Conservation (phyloP, 305 asterid species). For the Fraxinus angustifolia region DNA sequence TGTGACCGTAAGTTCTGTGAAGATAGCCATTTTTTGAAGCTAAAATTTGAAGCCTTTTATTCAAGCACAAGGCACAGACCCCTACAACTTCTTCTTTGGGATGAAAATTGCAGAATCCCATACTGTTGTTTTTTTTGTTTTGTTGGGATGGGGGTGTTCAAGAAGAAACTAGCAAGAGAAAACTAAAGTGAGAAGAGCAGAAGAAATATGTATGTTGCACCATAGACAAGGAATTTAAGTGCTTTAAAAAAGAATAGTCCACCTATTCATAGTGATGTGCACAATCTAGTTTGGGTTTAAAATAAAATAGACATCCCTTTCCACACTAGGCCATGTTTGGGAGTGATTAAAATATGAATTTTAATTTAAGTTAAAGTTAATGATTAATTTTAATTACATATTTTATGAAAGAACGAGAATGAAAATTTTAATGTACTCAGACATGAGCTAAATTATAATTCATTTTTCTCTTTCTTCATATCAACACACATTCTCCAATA, state of each 20-base stretch:
- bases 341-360: too few relatives aligned
- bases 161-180: neutral
- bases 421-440: too few relatives aligned
- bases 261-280: neutral
- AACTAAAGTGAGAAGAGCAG: neutral
- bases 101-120: constrained; percentile 35
- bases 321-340: too few relatives aligned
- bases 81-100: constrained; percentile 33
- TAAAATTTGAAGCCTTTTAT: constrained; percentile 35
- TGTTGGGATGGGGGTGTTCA: neutral
- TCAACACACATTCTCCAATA: too few relatives aligned
- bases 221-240: neutral
- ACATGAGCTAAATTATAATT: too few relatives aligned
- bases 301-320: neutral
- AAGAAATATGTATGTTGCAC: neutral
- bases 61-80: constrained; percentile 41
- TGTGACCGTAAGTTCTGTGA: neutral
- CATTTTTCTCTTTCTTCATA: too few relatives aligned
- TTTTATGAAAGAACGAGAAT: too few relatives aligned
- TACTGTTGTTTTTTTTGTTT: neutral
- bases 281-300: neutral
- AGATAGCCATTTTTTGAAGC: constrained; percentile 22
- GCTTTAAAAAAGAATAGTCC: neutral
- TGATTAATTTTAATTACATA: too few relatives aligned
- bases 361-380: too few relatives aligned